Conservation (phyloP, 352 stramenopile genomes). For the Phytopythium montanum region DNA sequence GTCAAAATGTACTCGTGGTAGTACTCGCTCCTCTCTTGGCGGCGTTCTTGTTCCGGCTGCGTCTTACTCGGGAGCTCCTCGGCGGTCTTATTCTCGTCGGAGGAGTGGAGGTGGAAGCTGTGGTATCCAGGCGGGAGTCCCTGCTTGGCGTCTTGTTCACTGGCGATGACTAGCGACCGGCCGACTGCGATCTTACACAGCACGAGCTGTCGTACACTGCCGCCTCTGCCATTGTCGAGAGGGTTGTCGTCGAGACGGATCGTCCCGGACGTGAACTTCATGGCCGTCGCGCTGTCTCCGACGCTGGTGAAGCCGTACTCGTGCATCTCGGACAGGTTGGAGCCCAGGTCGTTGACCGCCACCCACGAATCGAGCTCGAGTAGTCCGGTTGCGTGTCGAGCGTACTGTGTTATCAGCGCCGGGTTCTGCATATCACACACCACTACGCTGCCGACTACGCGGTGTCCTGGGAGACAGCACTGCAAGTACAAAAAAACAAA, state of each 20-base stretch:
- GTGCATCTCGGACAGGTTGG: slow-evolving; percentile 50
- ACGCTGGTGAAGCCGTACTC: slow-evolving; percentile 51
- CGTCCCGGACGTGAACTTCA: slow-evolving; percentile 71
- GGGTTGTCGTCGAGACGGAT: slow-evolving; percentile 19
- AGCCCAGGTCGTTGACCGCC: slow-evolving; percentile 58
- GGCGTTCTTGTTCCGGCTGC: background rate
- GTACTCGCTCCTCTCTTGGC: slow-evolving; percentile 21
- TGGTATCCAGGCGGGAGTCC: slow-evolving; percentile 58
- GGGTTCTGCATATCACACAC: slow-evolving; percentile 78
- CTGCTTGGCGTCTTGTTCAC: slow-evolving; percentile 38
- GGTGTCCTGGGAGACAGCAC: slow-evolving; percentile 51
- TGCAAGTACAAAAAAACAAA: slow-evolving; percentile 5
- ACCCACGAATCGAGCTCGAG: slow-evolving; percentile 79
- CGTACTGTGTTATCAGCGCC: slow-evolving; percentile 51
- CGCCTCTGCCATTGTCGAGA: slow-evolving; percentile 5
- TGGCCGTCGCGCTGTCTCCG: slow-evolving; percentile 31
- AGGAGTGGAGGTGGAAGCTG: slow-evolving; percentile 58
- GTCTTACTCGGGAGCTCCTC: background rate
- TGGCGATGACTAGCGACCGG: slow-evolving; percentile 40
- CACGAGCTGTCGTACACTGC: slow-evolving; percentile 53
- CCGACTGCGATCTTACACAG: slow-evolving; percentile 76
- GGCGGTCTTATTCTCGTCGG: slow-evolving; percentile 6
- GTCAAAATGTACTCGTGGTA: slow-evolving; percentile 78
- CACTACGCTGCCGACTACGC: slow-evolving; percentile 50
- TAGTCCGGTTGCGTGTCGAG: slow-evolving; percentile 36